Evolutionary conservation across 495 filamentous ascomycete genomes (phyloP).

Genomic region (Rhizodiscina lignyota): DNA sequence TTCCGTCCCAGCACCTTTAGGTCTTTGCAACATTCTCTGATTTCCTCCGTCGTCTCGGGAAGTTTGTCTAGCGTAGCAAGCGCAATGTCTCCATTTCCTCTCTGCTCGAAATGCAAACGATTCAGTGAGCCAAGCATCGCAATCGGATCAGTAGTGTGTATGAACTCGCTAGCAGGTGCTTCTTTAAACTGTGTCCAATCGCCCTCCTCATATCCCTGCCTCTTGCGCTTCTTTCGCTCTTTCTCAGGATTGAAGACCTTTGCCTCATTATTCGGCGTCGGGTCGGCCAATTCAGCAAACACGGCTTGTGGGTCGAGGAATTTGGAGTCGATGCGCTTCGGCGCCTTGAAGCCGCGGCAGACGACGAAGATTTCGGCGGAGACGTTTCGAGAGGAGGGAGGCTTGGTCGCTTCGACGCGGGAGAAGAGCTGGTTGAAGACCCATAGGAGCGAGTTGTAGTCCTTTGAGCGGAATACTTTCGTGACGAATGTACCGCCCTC

Average conservation of each 20-base stretch:
- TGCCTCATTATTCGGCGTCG: conserved; percentile 88
- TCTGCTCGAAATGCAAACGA: conserved; percentile 62
- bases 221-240: conserved; percentile 75
- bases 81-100: conserved; percentile 65
- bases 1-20: conserved; percentile 82
- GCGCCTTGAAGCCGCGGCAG: conserved; percentile 84
- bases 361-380: conserved; percentile 98
- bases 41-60: conserved; percentile 85
- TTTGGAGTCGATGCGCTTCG: conserved; percentile 79
- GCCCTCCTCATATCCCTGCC: conserved; percentile 94
- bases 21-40: conserved; percentile 71
- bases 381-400: conserved; percentile 86
- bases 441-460: conserved; percentile 93
- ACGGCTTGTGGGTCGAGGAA: conserved; percentile 83
- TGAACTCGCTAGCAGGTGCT: conserved; percentile 73
- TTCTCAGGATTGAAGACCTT: conserved; percentile 89
- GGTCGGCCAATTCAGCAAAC: conserved; percentile 82
- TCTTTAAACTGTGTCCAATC: conserved; percentile 90
- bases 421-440: conserved; percentile 93
- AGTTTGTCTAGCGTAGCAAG: conserved; percentile 71
- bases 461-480: conserved; percentile 95
- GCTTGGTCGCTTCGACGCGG: conserved; percentile 93
- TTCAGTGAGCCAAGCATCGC: conserved; percentile 85
- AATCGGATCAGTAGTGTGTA: conserved; percentile 88
- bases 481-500: conserved; percentile 93